Evolutionary conservation across 768 basidiomycete species (phyloP), one percentile per base, ranked within the genome.

Genomic region (Naematelia aurantialba): DNA sequence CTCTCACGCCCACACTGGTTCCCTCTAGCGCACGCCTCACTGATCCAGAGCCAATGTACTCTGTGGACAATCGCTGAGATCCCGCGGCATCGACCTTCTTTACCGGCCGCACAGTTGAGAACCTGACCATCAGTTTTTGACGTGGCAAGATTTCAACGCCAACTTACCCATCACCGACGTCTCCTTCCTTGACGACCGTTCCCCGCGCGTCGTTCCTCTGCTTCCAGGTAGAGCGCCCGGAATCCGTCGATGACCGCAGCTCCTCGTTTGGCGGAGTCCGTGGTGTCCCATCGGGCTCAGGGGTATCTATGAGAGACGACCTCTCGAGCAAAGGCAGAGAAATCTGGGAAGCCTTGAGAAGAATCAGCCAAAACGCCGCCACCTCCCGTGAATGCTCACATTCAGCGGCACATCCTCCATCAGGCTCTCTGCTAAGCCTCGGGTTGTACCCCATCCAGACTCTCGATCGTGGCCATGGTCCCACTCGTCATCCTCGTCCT

Each of bases 101-200:
- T 61, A 94, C 85, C 0, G 93, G 92, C 53, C 91, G 83, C 68
- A 98, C 90, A 1, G 93, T 98, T 68, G 89, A 89, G 46, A 89
- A 81, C 4, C 75, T 77, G 39, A n/a, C 29, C 39, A 48, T 47
- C 44, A 51, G 39, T 42, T 30, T 22, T n/a, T n/a, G n/a, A 25
- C 26, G n/a, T 49, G 49, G 34, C 48, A 3, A 27, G 49, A 39
- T n/a, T 26, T 8, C 22, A 14, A n/a, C n/a, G n/a, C n/a, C 14
- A 11, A 62, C 76, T 60, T 27, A 78, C 39, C 91, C 91, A 53
- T 81, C 88, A 17, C 90, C 91, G n/a, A 93, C 72, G 76, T 93
- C 91, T 11, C 86, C 89, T 67, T 86, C 86, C 45, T 83, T 83
- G 67, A 92, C 79, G 5, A 91, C 80, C 0, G 89, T 91, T 11